phyloP scores from a whole-genome alignment of 345 rosid genomes.

The Schrenkiella parvula region DNA sequence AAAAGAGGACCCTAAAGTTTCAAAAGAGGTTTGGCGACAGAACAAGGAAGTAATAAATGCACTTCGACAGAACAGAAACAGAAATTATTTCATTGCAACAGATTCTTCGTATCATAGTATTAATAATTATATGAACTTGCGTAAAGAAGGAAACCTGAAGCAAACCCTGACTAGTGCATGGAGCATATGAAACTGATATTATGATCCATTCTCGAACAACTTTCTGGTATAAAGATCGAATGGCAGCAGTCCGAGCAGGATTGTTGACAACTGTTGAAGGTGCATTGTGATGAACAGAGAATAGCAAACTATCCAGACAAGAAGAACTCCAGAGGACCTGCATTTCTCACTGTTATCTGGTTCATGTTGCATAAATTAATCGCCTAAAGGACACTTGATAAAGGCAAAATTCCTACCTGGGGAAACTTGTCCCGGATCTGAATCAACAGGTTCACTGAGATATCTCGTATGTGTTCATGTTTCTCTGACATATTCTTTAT shows the following conservation, averaged over 20 bases:
- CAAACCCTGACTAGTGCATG: conserved; percentile 98
- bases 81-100: background rate
- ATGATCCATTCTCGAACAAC: conserved; percentile 88
- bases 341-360: conserved; percentile 28
- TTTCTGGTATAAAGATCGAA: conserved; percentile 84
- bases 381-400: background rate
- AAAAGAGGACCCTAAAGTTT: too few relatives aligned
- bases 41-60: conserved; percentile 2
- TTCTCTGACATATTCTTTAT: conserved; percentile 80
- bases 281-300: conserved; percentile 65
- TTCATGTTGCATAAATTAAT: background rate
- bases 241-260: conserved; percentile 77
- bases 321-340: conserved; percentile 99
- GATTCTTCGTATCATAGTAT: background rate
- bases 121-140: background rate
- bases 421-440: conserved; percentile 87
- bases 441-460: conserved; percentile 67
- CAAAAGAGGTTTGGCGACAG: too few relatives aligned
- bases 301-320: conserved; percentile 78
- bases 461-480: conserved; percentile 77
- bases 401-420: conserved; percentile 50
- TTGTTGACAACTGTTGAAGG: conserved; percentile 68
- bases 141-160: conserved; percentile 66
- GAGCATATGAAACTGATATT: conserved; percentile 88
- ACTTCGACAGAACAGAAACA: background rate